Evolutionary conservation across 202 grass and related monocot species (phyloP), one percentile per base, ranked within the genome.

Genomic region (Musa balbisiana): DNA sequence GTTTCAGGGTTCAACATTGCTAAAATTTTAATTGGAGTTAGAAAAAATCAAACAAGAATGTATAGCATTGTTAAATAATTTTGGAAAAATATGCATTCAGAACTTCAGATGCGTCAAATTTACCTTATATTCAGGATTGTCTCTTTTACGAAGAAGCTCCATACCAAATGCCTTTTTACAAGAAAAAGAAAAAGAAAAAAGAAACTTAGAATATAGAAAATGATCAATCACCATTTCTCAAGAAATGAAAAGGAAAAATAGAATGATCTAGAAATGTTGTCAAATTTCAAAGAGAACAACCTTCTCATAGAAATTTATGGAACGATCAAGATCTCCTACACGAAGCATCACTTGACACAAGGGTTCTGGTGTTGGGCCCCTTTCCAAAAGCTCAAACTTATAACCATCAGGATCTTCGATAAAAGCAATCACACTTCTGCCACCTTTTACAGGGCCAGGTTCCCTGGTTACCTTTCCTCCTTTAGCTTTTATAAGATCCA

Each of bases 111-210:
- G 62, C 1, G 2, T 51, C 51, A 76, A 55, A 29, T 29, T 51
- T 84, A 99, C 95, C 91, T 94, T 92, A 77, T 94, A 88, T 67
- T 92, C 87, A 78, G 91, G 91, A 87, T 92, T 94, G 60, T 99
- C 95, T 87, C 78, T 81, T 80, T 85, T 99, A 29, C 82, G 81
- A 50, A 99, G 83, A 90, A 99, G 91, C 80, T 99, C 95, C 95
- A 99, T 94, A 76, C 95, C 95, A 90, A 92, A 99, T 82, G 91
- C 95, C 95, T 97, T 69, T 55, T 54, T 70, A 59, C 49, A 29
- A 29, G 29, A 3, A 29, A 25, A 86, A 80, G 75, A 77, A 50
- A 85, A 55, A 58, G 80, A 51, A 29, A 29, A 29, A 64, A 2
- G 1, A 64, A 64, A 23, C 24, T 50, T 51, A 51, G 14, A 21